These are phyloP conservation scores for Xylariaceae sp. DNA, from an alignment of 2,329 filamentous ascomycete species.

Conservation along the genomic window DNA sequence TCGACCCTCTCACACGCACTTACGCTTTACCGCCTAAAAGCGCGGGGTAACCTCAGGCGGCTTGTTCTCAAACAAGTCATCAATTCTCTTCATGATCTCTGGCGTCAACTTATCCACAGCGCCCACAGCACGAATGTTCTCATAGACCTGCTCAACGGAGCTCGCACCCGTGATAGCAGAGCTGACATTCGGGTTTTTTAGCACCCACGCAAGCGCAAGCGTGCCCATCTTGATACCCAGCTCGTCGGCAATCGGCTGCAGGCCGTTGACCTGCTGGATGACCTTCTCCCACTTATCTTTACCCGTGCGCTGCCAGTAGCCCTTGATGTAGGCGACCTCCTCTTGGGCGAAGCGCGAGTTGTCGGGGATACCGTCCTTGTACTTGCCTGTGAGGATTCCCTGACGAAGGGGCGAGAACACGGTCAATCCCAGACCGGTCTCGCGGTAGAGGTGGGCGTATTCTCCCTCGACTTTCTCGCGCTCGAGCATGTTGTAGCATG, in stretches of 20 bases:
- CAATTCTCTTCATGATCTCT: conserved; percentile 57
- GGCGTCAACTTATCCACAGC: conserved; percentile 54
- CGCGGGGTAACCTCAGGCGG: conserved; percentile 40
- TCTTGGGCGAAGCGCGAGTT: conserved; percentile 41
- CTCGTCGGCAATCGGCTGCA: conserved; percentile 60
- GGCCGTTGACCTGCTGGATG: conserved; percentile 56
- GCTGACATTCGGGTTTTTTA: conserved; percentile 59
- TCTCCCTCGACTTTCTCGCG: conserved; percentile 62
- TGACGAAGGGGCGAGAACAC: conserved; percentile 58
- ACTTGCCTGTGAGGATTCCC: conserved; percentile 64
- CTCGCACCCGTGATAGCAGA: conserved; percentile 60
- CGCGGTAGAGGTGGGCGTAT: conserved; percentile 56
- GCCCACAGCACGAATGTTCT: conserved; percentile 53
- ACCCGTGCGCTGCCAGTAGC: conserved; percentile 48
- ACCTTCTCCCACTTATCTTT: conserved; percentile 51
- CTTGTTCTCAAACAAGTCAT: conserved; percentile 56
- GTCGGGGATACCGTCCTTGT: conserved; percentile 53
- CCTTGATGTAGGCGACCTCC: conserved; percentile 52
- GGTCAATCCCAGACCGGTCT: conserved; percentile 58
- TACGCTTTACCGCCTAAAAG: conserved; percentile 18
- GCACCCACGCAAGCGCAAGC: conserved; percentile 59
- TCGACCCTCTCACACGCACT: neutral
- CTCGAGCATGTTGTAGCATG: conserved; percentile 60
- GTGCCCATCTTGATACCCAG: conserved; percentile 55
- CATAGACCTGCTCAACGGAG: conserved; percentile 54